phyloP scores from a whole-genome alignment of 73 alveolate genomes.

The Paramecium biaurelia region DNA sequence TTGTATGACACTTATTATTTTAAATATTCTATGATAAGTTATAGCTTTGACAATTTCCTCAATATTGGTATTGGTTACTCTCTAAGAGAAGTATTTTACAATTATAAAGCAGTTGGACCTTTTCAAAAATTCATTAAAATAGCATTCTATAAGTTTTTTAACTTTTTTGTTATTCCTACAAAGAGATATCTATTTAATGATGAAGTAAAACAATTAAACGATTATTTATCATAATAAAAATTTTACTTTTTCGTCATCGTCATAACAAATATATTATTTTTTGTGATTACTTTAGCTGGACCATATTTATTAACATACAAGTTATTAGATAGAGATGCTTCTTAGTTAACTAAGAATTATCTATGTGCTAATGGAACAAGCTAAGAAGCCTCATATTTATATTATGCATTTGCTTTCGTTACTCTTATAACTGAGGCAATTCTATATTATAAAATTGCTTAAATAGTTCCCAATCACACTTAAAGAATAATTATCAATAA shows the following conservation, averaged over 20 bases:
- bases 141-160: background rate
- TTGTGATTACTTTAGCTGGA: background rate
- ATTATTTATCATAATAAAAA: background rate
- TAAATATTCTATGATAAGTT: background rate
- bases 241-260: background rate
- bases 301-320: background rate
- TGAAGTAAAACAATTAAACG: background rate
- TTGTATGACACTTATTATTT: background rate
- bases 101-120: background rate
- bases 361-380: background rate
- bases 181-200: background rate
- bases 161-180: background rate
- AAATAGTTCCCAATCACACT: background rate
- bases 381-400: background rate
- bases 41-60: background rate
- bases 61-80: conserved; percentile 46
- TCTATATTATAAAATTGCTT: background rate
- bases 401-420: background rate
- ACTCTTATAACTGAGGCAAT: background rate
- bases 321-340: background rate
- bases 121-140: background rate
- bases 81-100: conserved; percentile 1
- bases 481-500: background rate
- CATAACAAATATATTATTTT: background rate
- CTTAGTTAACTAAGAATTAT: background rate